A percentile compares a stretch with the other conserved stretches of the same genome.
phyloP scores from a whole-genome alignment of 2,329 filamentous ascomycete species.

The Colletotrichum sp. region DNA sequence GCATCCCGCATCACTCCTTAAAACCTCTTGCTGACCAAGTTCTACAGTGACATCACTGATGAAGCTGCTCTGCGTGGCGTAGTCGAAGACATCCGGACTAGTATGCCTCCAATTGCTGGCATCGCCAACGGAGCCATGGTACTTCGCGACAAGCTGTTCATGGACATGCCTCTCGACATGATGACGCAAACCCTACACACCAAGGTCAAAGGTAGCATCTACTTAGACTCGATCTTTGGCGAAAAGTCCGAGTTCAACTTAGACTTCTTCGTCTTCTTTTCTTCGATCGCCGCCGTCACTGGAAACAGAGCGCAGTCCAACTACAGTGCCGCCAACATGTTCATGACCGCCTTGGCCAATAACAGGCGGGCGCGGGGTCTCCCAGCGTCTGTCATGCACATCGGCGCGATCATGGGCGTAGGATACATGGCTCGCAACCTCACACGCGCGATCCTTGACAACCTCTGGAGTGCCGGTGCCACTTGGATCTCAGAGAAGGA shows the following conservation, averaged over 20 bases:
- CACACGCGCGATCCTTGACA: background rate
- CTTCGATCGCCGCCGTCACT: slow-evolving; percentile 28
- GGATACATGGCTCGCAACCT: slow-evolving; percentile 40
- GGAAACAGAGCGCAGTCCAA: slow-evolving; percentile 43
- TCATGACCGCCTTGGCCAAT: slow-evolving; percentile 39
- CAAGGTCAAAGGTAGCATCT: background rate
- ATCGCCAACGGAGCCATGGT: slow-evolving; percentile 51
- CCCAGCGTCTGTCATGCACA: slow-evolving; percentile 39
- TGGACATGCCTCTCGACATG: slow-evolving; percentile 28
- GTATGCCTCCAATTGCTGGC: slow-evolving; percentile 40
- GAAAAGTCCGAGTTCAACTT: slow-evolving; percentile 13
- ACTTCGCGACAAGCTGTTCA: slow-evolving; percentile 39
- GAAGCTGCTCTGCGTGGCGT: background rate
- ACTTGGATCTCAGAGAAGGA: slow-evolving; percentile 31
- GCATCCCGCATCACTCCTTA: accelerated
- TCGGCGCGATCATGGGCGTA: slow-evolving; percentile 41
- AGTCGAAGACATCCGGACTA: background rate
- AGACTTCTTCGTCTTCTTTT: slow-evolving; percentile 41
- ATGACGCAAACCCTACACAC: slow-evolving; percentile 12
- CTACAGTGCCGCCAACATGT: slow-evolving; percentile 50
- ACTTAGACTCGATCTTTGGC: background rate
- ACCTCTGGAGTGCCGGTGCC: background rate
- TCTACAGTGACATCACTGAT: background rate
- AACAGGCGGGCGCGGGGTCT: slow-evolving; percentile 40
- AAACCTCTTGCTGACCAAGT: accelerated